Evolutionary conservation across 257 asterid species (phyloP), one percentile per base, ranked within the genome.

Genomic region (Solanum chiquidenum): DNA sequence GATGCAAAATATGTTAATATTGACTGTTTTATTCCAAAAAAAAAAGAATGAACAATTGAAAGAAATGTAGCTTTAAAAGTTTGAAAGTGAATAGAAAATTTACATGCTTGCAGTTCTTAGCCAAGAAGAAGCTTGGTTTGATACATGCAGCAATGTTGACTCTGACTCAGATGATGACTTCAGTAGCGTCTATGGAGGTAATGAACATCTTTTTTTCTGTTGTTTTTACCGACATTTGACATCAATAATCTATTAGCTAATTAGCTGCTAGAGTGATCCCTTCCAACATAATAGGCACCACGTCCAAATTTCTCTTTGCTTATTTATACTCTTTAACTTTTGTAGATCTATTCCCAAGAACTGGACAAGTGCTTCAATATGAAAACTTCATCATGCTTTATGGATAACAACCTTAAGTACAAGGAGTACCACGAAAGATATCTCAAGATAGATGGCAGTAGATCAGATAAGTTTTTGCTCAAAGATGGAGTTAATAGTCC

Each of bases 71-170:
- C 21, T 25, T 66, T 66, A 27, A 12, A 69, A 16, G 42, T 9
- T 73, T 85, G 49, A 87, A 37, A 79, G n/a, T 72, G 25, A 82
- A 42, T 34, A 64, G 27, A 37, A 83, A 55, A 64, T 40, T 64
- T 86, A 68, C 73, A 34, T 90, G 85, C 64, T 90, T 90, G 86
- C 93, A 97, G 99, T 94, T 87, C 87, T 93, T 88, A 89, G 94
- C 91, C 95, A 92, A 73, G 99, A 95, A 87, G 99, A 96, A 64
- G 91, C 98, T 37, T 97, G 98, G 98, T 97, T 95, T 84, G 99
- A 97, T 90, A 93, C 99, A 46, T 76, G 89, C 90, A 97, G 98
- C 92, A 90, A 94, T 88, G 91, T 95, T 86, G 99, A 96, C 29
- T 97, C 99, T 4, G 98, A 97, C 71, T 93, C 99, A 12, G 99